Conservation (phyloP, 1,139 yeast genomes). For the Saccharomyces hybrid region DNA sequence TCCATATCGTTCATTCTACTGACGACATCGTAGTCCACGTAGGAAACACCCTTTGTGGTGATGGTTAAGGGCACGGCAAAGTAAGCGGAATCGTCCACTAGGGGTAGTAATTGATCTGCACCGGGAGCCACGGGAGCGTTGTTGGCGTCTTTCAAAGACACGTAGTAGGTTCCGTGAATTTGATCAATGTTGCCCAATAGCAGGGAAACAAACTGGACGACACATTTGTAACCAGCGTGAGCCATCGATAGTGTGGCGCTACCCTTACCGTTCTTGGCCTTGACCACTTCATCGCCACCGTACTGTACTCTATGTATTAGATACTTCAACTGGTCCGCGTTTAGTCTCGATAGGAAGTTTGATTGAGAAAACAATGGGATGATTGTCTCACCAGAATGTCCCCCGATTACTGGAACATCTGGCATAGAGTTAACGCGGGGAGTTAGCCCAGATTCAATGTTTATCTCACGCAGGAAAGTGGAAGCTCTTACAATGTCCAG, state of each 20-base stretch:
- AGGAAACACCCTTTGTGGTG: slow-evolving; percentile 48
- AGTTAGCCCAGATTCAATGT: slow-evolving; percentile 40
- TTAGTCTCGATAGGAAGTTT: slow-evolving; percentile 7
- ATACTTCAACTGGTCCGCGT: slow-evolving; percentile 40
- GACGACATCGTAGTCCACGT: slow-evolving; percentile 44
- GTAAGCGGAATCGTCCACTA: slow-evolving; percentile 41
- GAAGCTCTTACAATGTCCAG: slow-evolving; percentile 86
- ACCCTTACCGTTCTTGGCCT: slow-evolving; percentile 92
- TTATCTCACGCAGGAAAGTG: slow-evolving; percentile 60
- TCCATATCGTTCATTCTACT: slow-evolving; percentile 50
- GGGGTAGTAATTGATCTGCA: slow-evolving; percentile 17
- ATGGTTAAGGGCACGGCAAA: slow-evolving; percentile 61
- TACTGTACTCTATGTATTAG: slow-evolving; percentile 84
- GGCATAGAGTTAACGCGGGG: slow-evolving; percentile 28
- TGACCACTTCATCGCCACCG: slow-evolving; percentile 96
- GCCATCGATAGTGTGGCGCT: slow-evolving; percentile 96
- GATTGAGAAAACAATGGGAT: slow-evolving; percentile 58
- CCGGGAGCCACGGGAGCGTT: slow-evolving; percentile 36
- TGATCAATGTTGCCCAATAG: slow-evolving; percentile 25
- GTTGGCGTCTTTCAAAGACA: slow-evolving; percentile 16
- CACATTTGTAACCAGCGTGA: slow-evolving; percentile 81
- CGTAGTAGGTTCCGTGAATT: slow-evolving; percentile 22
- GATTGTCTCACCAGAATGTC: slow-evolving; percentile 75
- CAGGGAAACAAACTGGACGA: slow-evolving; percentile 54
- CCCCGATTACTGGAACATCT: slow-evolving; percentile 81